Conservation (phyloP, 306 rosid species). For the Acacia melanoxylon region DNA sequence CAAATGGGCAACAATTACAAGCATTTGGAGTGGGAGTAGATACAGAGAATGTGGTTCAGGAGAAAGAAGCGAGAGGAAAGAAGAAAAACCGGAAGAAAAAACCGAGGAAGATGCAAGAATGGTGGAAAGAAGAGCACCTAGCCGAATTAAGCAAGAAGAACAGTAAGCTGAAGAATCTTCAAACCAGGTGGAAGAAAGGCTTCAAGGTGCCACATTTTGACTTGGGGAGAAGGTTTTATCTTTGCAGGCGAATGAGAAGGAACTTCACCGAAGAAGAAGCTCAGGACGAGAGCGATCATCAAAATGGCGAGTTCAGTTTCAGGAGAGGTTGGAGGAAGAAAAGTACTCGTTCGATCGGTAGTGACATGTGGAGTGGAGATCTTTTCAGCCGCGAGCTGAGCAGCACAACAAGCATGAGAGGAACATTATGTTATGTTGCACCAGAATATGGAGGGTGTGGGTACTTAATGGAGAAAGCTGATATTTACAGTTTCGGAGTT, state of each 20-base stretch:
- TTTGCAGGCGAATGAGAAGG: slow-evolving; percentile 52
- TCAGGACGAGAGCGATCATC: slow-evolving; percentile 58
- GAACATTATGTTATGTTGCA: slow-evolving; percentile 91
- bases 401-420: slow-evolving; percentile 99
- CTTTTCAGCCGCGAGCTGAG: slow-evolving; percentile 93
- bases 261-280: slow-evolving; percentile 45
- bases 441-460: slow-evolving; percentile 97
- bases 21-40: slow-evolving; percentile 35
- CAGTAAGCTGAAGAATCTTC: slow-evolving; percentile 54
- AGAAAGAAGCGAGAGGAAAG: slow-evolving; percentile 44
- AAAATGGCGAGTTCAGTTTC: slow-evolving; percentile 87
- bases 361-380: slow-evolving; percentile 94
- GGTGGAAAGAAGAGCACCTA: slow-evolving; percentile 99
- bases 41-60: slow-evolving; percentile 40
- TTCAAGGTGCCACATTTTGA: slow-evolving; percentile 76
- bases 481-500: slow-evolving; percentile 92
- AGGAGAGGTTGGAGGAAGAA: slow-evolving; percentile 91
- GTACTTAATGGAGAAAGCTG: slow-evolving; percentile 91
- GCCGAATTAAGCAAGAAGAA: slow-evolving; percentile 84
- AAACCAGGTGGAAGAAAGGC: slow-evolving; percentile 67
- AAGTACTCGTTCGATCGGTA: slow-evolving; percentile 59
- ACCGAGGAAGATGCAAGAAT: slow-evolving; percentile 90
- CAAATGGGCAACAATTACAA: slow-evolving; percentile 43
- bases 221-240: slow-evolving; percentile 62
- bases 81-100: slow-evolving; percentile 68